Conservation (phyloP, 495 filamentous ascomycete species). For the Aspergillus haitiensis region DNA sequence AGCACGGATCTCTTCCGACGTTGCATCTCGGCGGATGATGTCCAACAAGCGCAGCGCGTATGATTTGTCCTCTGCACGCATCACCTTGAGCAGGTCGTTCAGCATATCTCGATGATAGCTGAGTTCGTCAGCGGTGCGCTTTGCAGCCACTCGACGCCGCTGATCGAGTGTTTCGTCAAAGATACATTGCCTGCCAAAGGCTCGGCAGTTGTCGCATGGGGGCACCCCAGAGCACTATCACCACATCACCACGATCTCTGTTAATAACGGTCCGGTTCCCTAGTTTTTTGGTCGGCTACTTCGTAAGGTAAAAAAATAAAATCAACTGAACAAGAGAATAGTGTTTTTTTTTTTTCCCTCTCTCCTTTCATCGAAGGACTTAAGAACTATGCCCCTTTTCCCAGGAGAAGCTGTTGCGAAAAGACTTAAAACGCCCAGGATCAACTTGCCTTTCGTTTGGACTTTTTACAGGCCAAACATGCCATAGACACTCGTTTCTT, state of each 20-base stretch:
- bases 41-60: constrained; percentile 34
- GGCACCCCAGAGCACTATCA: constrained; percentile 43
- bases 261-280: constrained; percentile 5
- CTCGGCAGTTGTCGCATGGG: constrained; percentile 46
- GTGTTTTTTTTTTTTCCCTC: no score
- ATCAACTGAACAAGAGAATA: no score
- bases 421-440: not conserved
- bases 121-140: constrained; percentile 47
- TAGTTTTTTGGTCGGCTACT: not conserved
- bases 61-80: constrained; percentile 37
- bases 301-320: not conserved
- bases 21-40: constrained; percentile 40
- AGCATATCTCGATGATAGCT: constrained; percentile 46
- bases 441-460: constrained; percentile 43
- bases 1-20: constrained; percentile 38
- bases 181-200: constrained; percentile 42
- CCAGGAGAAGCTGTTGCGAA: no score
- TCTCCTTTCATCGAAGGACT: no score
- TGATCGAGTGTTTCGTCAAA: constrained; percentile 52
- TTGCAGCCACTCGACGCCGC: constrained; percentile 50
- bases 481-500: constrained; percentile 51
- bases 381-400: no score
- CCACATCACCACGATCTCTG: not conserved
- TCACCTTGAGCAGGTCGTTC: constrained; percentile 41
- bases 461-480: constrained; percentile 50